These are phyloP conservation scores for Cytospora schulzeri DNA, from an alignment of 2,329 filamentous ascomycete genomes.

Conservation along the genomic window DNA sequence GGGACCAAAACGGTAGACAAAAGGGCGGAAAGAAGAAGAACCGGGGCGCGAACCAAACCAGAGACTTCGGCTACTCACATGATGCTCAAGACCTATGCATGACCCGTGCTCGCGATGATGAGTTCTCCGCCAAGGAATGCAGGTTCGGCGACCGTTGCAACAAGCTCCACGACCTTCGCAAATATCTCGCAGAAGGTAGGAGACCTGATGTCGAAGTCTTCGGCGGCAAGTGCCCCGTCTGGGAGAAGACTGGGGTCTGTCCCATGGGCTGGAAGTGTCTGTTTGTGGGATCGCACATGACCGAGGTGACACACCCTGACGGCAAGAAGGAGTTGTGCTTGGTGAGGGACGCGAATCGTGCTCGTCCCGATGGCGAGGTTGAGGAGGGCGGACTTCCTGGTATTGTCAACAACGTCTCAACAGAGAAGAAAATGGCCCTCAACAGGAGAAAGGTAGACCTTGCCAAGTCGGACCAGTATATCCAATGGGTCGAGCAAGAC, in stretches of 20 bases:
- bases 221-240: constrained; percentile 79
- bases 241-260: constrained; percentile 74
- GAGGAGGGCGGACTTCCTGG: constrained; percentile 56
- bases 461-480: constrained; percentile 73
- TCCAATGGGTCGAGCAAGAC: constrained; percentile 75
- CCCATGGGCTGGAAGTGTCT: constrained; percentile 91
- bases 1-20: constrained; percentile 35
- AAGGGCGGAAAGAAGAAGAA: constrained; percentile 49
- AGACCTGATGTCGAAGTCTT: constrained; percentile 78
- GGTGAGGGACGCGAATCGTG: constrained; percentile 47
- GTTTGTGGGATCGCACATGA: constrained; percentile 84
- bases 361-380: constrained; percentile 34
- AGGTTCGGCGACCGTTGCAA: constrained; percentile 79
- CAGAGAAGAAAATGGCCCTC: constrained; percentile 72
- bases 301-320: constrained; percentile 75
- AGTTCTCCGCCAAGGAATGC: constrained; percentile 82
- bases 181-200: constrained; percentile 81
- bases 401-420: constrained; percentile 73
- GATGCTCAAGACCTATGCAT: constrained; percentile 80
- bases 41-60: constrained; percentile 79
- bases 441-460: constrained; percentile 71
- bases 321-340: constrained; percentile 82
- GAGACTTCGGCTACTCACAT: constrained; percentile 77
- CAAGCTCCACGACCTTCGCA: constrained; percentile 79
- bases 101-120: constrained; percentile 68